These are phyloP conservation scores for Sporopachydermia quercuum DNA, from an alignment of 805 yeast species.

Conservation along the genomic window DNA sequence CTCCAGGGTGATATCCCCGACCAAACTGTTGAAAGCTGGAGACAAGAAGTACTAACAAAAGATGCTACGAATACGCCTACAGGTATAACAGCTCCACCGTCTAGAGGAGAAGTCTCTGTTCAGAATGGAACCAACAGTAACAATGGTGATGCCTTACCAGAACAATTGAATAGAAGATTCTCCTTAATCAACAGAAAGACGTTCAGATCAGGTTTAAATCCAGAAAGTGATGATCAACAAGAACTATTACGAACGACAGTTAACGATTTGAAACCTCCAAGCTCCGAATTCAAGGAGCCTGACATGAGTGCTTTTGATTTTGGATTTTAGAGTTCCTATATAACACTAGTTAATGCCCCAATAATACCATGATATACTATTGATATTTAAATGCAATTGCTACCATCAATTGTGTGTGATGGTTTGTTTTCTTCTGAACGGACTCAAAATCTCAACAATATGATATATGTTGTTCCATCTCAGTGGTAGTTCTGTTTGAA, in stretches of 20 bases:
- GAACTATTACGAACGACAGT: neutral
- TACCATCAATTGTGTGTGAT: too few species aligned
- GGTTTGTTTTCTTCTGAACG: too few species aligned
- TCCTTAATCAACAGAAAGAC: neutral
- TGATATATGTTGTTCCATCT: too few species aligned
- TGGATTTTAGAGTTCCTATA: slow-evolving; percentile 16
- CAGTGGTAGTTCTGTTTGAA: neutral
- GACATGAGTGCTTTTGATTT: slow-evolving; percentile 65
- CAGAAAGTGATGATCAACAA: neutral
- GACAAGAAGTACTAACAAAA: neutral
- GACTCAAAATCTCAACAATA: too few species aligned
- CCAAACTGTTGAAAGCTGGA: neutral
- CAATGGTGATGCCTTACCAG: neutral
- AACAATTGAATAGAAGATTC: neutral
- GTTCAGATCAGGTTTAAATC: neutral
- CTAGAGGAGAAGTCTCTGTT: neutral
- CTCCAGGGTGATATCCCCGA: neutral
- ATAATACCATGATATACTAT: too few species aligned
- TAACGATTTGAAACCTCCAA: slow-evolving; percentile 28
- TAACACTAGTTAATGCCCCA: neutral
- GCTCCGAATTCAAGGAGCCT: slow-evolving; percentile 49
- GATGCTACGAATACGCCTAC: neutral
- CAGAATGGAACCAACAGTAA: too few species aligned
- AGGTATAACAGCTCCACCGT: neutral
- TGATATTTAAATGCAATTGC: too few species aligned